Evolutionary conservation across 306 rosid species (phyloP).

Genomic region (Prosopis cineraria): DNA sequence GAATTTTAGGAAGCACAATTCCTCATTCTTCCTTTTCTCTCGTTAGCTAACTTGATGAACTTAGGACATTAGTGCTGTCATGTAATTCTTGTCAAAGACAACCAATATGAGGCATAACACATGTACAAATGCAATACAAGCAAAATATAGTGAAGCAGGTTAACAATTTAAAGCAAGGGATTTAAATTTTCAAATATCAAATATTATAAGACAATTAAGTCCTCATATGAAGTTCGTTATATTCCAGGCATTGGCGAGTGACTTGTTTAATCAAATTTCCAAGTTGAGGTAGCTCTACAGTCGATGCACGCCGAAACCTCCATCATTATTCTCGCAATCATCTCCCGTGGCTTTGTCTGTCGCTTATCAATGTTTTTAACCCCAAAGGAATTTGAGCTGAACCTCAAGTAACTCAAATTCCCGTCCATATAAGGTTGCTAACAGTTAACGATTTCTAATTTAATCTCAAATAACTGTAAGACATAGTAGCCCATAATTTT

Average conservation of each 20-base stretch:
- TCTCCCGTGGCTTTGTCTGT: not conserved
- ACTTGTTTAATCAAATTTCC: not conserved
- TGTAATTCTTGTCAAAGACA: conserved; percentile 12
- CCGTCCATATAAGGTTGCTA: not conserved
- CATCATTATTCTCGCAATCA: not conserved
- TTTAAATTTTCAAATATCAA: not conserved
- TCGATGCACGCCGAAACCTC: not conserved
- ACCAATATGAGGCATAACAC: conserved; percentile 1
- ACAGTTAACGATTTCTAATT: not conserved
- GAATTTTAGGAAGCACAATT: not conserved
- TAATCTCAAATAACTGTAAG: not conserved
- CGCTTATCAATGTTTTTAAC: not conserved
- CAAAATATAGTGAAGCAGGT: not conserved
- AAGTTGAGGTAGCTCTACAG: not conserved
- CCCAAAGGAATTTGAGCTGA: not conserved
- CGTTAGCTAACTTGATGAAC: not conserved
- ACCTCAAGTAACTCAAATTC: not conserved
- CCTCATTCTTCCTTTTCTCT: conserved; percentile 7
- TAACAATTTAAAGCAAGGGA: not conserved
- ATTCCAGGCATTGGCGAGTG: not conserved
- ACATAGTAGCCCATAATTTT: not conserved
- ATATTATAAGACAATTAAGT: not conserved
- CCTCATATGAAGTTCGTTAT: not conserved
- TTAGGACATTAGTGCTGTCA: not conserved
- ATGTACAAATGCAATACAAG: conserved; percentile 1